These are phyloP conservation scores for Fusarium annulatum DNA, from an alignment of 2,329 filamentous ascomycete genomes.

Conservation along the genomic window DNA sequence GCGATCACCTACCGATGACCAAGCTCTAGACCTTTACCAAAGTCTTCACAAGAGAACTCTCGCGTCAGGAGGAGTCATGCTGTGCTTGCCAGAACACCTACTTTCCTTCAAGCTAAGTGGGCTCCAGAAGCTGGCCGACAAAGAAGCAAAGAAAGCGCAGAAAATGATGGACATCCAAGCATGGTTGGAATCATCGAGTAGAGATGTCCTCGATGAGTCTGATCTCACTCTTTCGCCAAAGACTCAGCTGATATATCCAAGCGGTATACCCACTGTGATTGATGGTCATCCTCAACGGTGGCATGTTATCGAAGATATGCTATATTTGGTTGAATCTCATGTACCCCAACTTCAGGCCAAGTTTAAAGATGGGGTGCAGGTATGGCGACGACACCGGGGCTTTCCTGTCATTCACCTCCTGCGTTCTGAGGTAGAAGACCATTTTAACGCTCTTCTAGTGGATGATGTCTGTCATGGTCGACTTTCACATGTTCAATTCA, in stretches of 20 bases:
- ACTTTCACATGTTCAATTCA: constrained; percentile 25
- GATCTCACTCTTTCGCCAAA: constrained; percentile 65
- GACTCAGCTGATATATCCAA: constrained; percentile 68
- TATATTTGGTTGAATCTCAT: constrained; percentile 55
- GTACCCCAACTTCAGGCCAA: constrained; percentile 49
- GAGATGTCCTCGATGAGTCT: constrained; percentile 75
- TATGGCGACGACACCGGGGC: constrained; percentile 53
- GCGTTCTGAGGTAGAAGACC: constrained; percentile 57
- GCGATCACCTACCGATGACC: constrained; percentile 51
- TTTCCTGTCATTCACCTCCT: constrained; percentile 71
- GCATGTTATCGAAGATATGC: constrained; percentile 56
- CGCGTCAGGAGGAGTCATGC: constrained; percentile 61
- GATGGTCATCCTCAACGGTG: constrained; percentile 67
- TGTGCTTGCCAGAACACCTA: constrained; percentile 71
- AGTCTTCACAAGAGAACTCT: constrained; percentile 53
- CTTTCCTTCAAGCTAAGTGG: constrained; percentile 73
- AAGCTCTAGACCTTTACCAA: constrained; percentile 52
- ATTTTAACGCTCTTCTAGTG: constrained; percentile 54
- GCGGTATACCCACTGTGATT: constrained; percentile 58
- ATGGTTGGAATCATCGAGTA: constrained; percentile 60
- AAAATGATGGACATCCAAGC: constrained; percentile 63
- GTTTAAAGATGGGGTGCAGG: constrained; percentile 59
- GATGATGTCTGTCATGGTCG: constrained; percentile 53
- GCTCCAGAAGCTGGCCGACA: constrained; percentile 65
- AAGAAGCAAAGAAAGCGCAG: constrained; percentile 52